These are phyloP conservation scores for Azolla pinnata DNA, from an alignment of 75 land plant species.

Conservation along the genomic window DNA sequence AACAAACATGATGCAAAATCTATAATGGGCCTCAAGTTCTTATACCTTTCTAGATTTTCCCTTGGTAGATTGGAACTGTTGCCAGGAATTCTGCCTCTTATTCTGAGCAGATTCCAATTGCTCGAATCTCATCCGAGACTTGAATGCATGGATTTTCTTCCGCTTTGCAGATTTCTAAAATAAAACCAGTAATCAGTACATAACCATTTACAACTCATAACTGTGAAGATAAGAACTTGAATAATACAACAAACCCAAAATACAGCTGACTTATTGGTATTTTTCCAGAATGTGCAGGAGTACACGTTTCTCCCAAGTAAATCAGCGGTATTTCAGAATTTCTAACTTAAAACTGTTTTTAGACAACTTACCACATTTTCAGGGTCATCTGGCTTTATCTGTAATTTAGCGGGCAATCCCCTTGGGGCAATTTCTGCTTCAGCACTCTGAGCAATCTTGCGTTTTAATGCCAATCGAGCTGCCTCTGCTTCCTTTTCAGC, in stretches of 20 bases:
- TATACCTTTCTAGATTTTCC: slow-evolving; percentile 86
- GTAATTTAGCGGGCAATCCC: slow-evolving; percentile 71
- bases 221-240: neutral
- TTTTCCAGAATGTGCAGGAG: no score
- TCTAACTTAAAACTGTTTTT: neutral
- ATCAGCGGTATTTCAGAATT: neutral
- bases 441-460: slow-evolving; percentile 86
- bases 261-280: no score
- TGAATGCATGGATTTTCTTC: slow-evolving; percentile 97
- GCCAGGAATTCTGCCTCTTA: slow-evolving; percentile 98
- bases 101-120: slow-evolving; percentile 86
- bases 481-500: slow-evolving; percentile 90
- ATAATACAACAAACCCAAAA: neutral
- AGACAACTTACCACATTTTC: slow-evolving; percentile 94
- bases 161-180: slow-evolving; percentile 83
- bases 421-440: slow-evolving; percentile 48
- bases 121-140: slow-evolving; percentile 82
- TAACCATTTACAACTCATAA: no score
- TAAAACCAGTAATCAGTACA: no score
- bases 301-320: no score
- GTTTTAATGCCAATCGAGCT: slow-evolving; percentile 71
- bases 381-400: slow-evolving; percentile 78
- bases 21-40: neutral
- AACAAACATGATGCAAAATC: no score
- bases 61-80: slow-evolving; percentile 90